Base-by-base conservation (phyloP, 495 filamentous ascomycete species). In the Talaromyces stipitatus region DNA sequence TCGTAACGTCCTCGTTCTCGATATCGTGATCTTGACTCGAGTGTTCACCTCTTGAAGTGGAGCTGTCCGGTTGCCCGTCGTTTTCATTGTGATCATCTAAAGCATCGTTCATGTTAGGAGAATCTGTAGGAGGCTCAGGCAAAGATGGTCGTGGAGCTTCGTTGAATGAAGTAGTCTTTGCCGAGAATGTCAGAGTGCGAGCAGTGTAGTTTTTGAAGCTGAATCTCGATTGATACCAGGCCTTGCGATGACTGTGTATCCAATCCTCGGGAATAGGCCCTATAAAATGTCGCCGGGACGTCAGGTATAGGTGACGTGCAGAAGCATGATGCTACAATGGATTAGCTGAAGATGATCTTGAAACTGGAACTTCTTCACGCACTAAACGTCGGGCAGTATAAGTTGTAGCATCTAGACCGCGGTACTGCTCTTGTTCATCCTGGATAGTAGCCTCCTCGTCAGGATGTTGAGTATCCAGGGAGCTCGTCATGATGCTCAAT, bases 191-290 rank as follows among this genome's bases (percentile, higher is more conserved):
- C 10, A 78, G 71, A 0, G 73, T 69, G 36, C 77, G 72, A 6
- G 81, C 81, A n/a, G 79, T 78, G 62, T 85, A 84, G 50, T 85
- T 80, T 38, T 62, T 75, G 43, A 82, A 69, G 41, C 67, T 74
- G 1, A 86, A 58, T 33, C 82, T 72, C 48, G 73, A 70, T 59
- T 68, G 75, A 64, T 85, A 86, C 84, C 84, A 86, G 12, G 79
- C 74, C 51, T 83, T 82, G 46, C 82, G 78, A 66, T 86, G 81
- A 54, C 76, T 80, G 53, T 85, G 84, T 50, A 86, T 72, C 85
- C 85, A 88, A 52, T 83, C 84, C 60, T 82, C 78, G 4, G 85
- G 85, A 32, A 88, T 83, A 20, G 85, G 85, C 8, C 85, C 85
- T 60, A 88, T 85, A 66, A 88, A 88, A 64, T 78, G 81, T 30